These are phyloP conservation scores for Aspergillus pseudoterreus DNA, from an alignment of 2,329 filamentous ascomycete genomes.

Conservation along the genomic window DNA sequence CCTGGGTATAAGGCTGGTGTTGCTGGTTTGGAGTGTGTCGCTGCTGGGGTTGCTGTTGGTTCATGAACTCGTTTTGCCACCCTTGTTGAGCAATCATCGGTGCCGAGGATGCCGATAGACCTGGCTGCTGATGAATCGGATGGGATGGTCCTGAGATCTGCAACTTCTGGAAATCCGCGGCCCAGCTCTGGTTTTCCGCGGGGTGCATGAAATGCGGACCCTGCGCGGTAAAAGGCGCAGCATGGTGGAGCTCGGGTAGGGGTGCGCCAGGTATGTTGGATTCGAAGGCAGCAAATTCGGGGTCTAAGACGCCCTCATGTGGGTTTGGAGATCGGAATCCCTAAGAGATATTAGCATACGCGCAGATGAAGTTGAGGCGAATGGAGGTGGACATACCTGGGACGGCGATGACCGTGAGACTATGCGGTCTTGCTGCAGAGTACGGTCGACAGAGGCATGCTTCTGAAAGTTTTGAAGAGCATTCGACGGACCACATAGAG, in stretches of 20 bases:
- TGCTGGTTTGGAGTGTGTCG: constrained; percentile 16
- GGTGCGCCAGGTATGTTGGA: constrained; percentile 28
- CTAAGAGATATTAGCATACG: constrained; percentile 36
- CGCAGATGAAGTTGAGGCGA: not conserved
- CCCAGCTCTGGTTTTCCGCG: constrained; percentile 35
- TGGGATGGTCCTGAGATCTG: constrained; percentile 37
- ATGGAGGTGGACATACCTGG: constrained; percentile 45
- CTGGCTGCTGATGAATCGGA: constrained; percentile 48
- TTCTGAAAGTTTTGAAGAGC: constrained; percentile 70
- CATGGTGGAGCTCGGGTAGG: constrained; percentile 37
- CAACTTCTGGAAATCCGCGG: constrained; percentile 45
- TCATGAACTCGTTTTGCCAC: constrained; percentile 62
- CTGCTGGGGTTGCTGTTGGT: constrained; percentile 31
- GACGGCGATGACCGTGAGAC: constrained; percentile 51
- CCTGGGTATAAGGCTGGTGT: constrained; percentile 16
- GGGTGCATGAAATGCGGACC: constrained; percentile 15
- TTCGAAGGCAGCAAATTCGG: constrained; percentile 68
- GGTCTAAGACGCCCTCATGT: constrained; percentile 55
- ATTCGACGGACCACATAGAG: constrained; percentile 71
- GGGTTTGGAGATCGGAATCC: constrained; percentile 59
- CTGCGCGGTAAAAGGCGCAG: constrained; percentile 25
- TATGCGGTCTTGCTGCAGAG: constrained; percentile 69
- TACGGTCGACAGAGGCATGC: constrained; percentile 64
- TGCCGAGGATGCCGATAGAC: constrained; percentile 37
- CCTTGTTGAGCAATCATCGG: constrained; percentile 29